These are phyloP conservation scores for Sporopachydermia cereana DNA, from an alignment of 1,139 yeast species.

Conservation along the genomic window DNA sequence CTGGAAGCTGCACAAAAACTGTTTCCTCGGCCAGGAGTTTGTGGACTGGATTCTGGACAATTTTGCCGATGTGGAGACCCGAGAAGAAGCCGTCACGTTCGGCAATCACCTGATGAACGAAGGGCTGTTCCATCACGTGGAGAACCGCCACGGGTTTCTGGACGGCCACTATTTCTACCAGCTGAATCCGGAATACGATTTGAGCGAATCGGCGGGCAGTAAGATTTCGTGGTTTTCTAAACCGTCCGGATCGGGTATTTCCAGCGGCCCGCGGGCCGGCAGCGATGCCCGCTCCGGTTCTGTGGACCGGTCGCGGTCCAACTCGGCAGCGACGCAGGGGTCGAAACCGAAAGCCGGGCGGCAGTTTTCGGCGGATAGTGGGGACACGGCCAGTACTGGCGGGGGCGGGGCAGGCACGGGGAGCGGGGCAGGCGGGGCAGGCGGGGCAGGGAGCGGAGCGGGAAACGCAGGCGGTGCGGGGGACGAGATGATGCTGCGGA, in stretches of 20 bases:
- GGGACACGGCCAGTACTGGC: background rate
- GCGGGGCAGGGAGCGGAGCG: background rate
- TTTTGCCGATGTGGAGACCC: slow-evolving; percentile 63
- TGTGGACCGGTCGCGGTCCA: background rate
- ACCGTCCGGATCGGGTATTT: background rate
- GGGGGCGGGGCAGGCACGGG: background rate
- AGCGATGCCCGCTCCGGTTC: slow-evolving; percentile 1
- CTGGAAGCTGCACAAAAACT: slow-evolving; percentile 61
- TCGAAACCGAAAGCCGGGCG: background rate
- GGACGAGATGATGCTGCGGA: background rate
- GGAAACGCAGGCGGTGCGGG: background rate
- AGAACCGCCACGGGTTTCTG: slow-evolving; percentile 66
- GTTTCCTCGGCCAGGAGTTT: slow-evolving; percentile 77
- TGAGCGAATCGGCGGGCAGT: background rate
- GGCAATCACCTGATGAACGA: slow-evolving; percentile 68
- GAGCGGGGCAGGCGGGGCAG: background rate
- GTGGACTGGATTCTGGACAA: slow-evolving; percentile 76
- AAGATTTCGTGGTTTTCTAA: slow-evolving; percentile 3
- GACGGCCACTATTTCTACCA: slow-evolving; percentile 92
- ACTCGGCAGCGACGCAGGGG: slow-evolving; percentile 6
- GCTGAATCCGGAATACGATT: slow-evolving; percentile 43
- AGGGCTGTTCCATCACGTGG: slow-evolving; percentile 71
- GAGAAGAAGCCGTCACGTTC: slow-evolving; percentile 72
- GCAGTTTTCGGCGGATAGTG: background rate
- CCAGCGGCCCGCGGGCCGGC: background rate